Conservation (phyloP, 495 filamentous ascomycete species). For the Aspergillus biplanus region DNA sequence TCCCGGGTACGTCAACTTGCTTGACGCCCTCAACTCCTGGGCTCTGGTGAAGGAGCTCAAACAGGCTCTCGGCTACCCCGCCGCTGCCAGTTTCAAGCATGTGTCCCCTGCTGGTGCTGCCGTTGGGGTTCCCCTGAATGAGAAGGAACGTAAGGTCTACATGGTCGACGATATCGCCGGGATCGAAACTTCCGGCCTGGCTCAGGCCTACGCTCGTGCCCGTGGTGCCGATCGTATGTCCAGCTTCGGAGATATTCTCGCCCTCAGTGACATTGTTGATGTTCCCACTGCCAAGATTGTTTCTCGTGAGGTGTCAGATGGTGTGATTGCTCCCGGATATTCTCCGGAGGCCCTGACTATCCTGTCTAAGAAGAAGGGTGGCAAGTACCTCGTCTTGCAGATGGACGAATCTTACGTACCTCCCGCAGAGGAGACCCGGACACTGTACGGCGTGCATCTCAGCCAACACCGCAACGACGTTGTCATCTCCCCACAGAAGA, state of each 20-base stretch:
- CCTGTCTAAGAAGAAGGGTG: conserved; percentile 96
- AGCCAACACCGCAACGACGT: conserved; percentile 91
- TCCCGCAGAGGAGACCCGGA: conserved; percentile 71
- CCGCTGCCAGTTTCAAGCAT: conserved; percentile 98
- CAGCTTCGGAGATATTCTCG: conserved; percentile 95
- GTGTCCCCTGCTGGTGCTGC: conserved; percentile 96
- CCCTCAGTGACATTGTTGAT: conserved; percentile 87
- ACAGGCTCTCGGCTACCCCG: conserved; percentile 81
- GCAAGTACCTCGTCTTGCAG: conserved; percentile 93
- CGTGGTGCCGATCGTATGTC: conserved; percentile 96
- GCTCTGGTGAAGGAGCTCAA: conserved; percentile 95
- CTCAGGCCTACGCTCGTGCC: conserved; percentile 93
- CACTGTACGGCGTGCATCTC: conserved; percentile 85
- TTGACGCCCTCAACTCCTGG: conserved; percentile 97
- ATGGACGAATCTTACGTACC: conserved; percentile 90
- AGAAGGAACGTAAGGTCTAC: conserved; percentile 92
- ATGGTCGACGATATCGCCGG: conserved; percentile 96
- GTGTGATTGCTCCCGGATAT: conserved; percentile 90
- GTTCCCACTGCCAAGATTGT: conserved; percentile 93
- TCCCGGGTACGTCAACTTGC: conserved; percentile 95
- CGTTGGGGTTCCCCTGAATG: conserved; percentile 82
- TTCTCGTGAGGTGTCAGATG: conserved; percentile 95
- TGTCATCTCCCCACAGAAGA: conserved; percentile 75
- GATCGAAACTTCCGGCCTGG: conserved; percentile 80
- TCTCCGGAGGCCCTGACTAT: conserved; percentile 83